Evolutionary conservation across 805 yeast genomes (phyloP).

Genomic region (Spathaspora boniae): DNA sequence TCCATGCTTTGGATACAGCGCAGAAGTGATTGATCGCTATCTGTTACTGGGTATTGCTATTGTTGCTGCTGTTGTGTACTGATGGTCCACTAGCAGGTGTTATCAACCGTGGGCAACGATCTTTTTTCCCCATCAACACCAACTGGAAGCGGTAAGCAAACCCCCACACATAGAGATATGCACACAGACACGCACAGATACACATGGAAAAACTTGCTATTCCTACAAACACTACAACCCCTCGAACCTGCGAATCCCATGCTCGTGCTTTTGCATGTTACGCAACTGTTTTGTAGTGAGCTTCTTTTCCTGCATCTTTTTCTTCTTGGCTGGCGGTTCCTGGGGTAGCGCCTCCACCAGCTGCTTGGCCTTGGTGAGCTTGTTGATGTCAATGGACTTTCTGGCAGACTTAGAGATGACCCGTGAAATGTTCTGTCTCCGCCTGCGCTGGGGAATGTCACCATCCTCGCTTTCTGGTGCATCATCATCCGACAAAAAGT

Average conservation of each 20-base stretch:
- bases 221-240: slow-evolving; percentile 48
- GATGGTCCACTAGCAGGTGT: too few species aligned
- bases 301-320: slow-evolving; percentile 27
- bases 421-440: slow-evolving; percentile 7
- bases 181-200: too few species aligned
- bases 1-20: too few species aligned
- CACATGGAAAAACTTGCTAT: too few species aligned
- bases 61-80: slow-evolving; percentile 1
- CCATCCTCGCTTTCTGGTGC: slow-evolving; percentile 8
- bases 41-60: neutral
- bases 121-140: too few species aligned
- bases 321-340: slow-evolving; percentile 26
- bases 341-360: slow-evolving; percentile 10
- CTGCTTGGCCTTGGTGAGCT: slow-evolving; percentile 9
- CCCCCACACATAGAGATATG: too few species aligned
- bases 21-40: too few species aligned
- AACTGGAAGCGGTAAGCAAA: too few species aligned
- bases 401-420: slow-evolving; percentile 12
- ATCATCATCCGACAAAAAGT: slow-evolving; percentile 13
- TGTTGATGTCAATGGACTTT: slow-evolving; percentile 20
- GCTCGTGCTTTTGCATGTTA: slow-evolving; percentile 51
- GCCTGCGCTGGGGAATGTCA: slow-evolving; percentile 6
- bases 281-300: slow-evolving; percentile 44
- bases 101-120: too few species aligned
- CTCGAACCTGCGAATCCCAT: slow-evolving; percentile 64